These are phyloP conservation scores for Colletotrichum sp. DNA, from an alignment of 2,329 filamentous ascomycete genomes.

Conservation along the genomic window DNA sequence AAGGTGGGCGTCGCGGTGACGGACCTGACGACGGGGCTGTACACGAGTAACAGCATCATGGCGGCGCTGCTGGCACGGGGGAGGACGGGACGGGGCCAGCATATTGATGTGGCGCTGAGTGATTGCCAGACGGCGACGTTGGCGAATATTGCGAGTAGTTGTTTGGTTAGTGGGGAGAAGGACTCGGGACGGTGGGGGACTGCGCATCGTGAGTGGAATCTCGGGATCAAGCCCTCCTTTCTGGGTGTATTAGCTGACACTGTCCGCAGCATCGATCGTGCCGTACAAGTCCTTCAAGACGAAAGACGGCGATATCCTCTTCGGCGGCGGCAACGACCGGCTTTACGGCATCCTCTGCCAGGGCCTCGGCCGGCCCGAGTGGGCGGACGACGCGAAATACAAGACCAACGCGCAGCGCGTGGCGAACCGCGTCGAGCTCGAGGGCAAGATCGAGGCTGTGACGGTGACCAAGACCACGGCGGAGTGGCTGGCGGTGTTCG, in stretches of 20 bases:
- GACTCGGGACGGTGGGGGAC: constrained; percentile 95
- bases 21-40: constrained; percentile 92
- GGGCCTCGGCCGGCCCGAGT: constrained; percentile 61
- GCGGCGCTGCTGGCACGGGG: constrained; percentile 82
- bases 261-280: constrained; percentile 78
- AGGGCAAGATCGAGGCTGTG: constrained; percentile 77
- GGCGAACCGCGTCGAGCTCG: constrained; percentile 76
- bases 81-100: constrained; percentile 81
- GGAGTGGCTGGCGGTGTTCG: constrained; percentile 86
- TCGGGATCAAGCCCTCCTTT: too few relatives aligned
- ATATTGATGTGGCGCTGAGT: constrained; percentile 89
- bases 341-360: constrained; percentile 71
- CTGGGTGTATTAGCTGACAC: too few relatives aligned
- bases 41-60: constrained; percentile 95
- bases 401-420: constrained; percentile 68
- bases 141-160: constrained; percentile 94
- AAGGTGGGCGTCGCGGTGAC: constrained; percentile 98
- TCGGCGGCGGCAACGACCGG: constrained; percentile 76
- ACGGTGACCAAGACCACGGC: constrained; percentile 80
- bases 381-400: constrained; percentile 65
- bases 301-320: constrained; percentile 71
- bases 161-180: constrained; percentile 83
- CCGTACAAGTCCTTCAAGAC: constrained; percentile 88
- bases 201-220: constrained; percentile 87
- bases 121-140: constrained; percentile 95